Percentiles rank a stretch among this genome's conserved stretches.
phyloP scores from a whole-genome alignment of 2,329 filamentous ascomycete species.

The Epichloe hybrida region DNA sequence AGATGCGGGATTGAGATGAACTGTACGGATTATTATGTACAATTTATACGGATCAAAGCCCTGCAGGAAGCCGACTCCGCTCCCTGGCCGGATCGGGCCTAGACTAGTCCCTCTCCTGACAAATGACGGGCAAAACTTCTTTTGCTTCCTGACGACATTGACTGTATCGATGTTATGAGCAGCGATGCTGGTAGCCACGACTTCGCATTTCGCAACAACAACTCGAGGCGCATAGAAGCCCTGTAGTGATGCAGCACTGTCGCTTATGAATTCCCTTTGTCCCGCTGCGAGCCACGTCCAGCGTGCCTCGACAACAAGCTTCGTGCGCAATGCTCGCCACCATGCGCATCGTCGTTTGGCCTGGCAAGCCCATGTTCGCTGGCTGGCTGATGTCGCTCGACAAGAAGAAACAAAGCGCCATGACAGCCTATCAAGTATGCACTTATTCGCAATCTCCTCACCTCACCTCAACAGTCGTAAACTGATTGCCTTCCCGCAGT shows the following conservation, averaged over 20 bases:
- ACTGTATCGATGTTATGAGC: too few species aligned
- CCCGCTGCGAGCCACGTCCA: conserved; percentile 22
- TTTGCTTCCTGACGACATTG: neutral
- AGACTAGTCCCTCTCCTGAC: neutral
- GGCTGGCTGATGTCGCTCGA: conserved; percentile 26
- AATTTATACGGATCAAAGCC: too few species aligned
- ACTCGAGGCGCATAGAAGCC: conserved; percentile 7
- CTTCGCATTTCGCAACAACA: too few species aligned
- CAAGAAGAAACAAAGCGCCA: conserved; percentile 8
- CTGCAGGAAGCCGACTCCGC: neutral
- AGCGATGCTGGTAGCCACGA: too few species aligned
- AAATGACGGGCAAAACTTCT: neutral
- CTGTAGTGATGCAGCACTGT: conserved; percentile 13
- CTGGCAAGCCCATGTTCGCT: conserved; percentile 27
- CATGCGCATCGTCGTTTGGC: conserved; percentile 26
- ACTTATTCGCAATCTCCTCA: neutral
- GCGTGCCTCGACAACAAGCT: conserved; percentile 30
- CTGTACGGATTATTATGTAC: too few species aligned
- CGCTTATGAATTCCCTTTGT: conserved; percentile 18
- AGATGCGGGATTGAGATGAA: too few species aligned
- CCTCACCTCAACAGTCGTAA: too few species aligned
- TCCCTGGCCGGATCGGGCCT: neutral
- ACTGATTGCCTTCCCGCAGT: conserved; percentile 17
- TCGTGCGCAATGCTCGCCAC: conserved; percentile 38
- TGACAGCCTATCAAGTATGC: conserved; percentile 29